Base-by-base conservation (phyloP, 208 protist species). In the Novymonas esmeraldas region DNA sequence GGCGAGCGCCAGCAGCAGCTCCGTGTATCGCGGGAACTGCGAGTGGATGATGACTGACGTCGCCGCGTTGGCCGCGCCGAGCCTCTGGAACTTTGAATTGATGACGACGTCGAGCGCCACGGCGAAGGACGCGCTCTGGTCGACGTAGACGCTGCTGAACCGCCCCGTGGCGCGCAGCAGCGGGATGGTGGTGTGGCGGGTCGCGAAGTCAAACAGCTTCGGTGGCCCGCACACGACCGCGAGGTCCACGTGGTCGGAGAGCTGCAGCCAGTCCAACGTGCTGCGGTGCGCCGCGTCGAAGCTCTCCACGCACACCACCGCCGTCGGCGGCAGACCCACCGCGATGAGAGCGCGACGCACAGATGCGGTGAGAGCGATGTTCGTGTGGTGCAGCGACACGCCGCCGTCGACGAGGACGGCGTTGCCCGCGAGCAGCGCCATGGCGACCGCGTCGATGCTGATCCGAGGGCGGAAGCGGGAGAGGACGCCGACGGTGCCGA, bases 391-490 rank as follows among this genome's bases (percentile, higher is more conserved):
- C 20, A 89, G 63, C 38, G 76, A 66, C 29, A 73, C 69, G 13
- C 79, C 83, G 31, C 75, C 76, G 36, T 89, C 83, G n/a, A 89
- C 50, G 22, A 85, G 68, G 50, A 85, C 68, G 24, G 70, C 76
- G 68, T 85, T 89, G 50, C 79, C 83, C 36, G 77, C 65, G 22
- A 84, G 60, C 57, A 89, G 68, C 16, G 73, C 78, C 79, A 84
- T 86, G 18, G 71, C 70, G 14, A 76, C 72, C 2, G 79, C 79
- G 42, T 89, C 83, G 2, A 84, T 55, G n/a, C 55, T 63, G 62
- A 86, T 81, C 42, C 83, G 79, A 1, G 79, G 73, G 26, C 79
- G 79, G 57, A 80, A 86, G 48, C 83, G 76, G 2, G 83, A 85
- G 44, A 89, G 71, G 22, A 86, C 71, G 29, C 78, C 84, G 24